Evolutionary conservation across 768 basidiomycete species (phyloP), one percentile per base, ranked within the genome.

Genomic region (Boletus barrowsii): DNA sequence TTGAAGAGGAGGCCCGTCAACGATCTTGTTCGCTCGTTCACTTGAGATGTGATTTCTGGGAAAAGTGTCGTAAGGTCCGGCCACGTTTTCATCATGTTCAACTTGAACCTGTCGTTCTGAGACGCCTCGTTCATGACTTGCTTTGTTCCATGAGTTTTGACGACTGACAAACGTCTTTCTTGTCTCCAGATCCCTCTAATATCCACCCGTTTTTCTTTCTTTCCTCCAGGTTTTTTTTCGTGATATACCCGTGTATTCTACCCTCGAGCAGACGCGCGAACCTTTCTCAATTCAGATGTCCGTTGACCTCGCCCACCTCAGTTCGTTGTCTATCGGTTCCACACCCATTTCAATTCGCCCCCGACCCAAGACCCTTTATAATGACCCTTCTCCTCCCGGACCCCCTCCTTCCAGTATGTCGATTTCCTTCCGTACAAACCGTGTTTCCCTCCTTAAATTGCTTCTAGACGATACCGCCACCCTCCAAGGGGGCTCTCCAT

Each of bases 391-490:
- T 41, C 47, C 35, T 29, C 54, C 42, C 4, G 15, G 40, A 26
- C 29, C 46, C 44, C 13, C 49, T 6, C 43, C 36, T 49, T 62
- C 62, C 18, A 47, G 68, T 70, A 62, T 57, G 62, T 58, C 51
- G 47, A 37, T 43, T 60, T 47, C 54, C 47, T 42, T 24, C 3
- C 32, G 9, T 32, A 36, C 70, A 45, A 70, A 68, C 39, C 75
- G 15, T 68, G 17, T 42, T 65, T 15, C 66, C 75, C 37, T 73
- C 79, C 57, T 72, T 74, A 44, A 72, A 39, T 33, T 30, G 46
- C 47, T 59, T 51, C 37, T 44, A 61, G 66, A 59, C 22, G 58
- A 64, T 41, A 46, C 49, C 42, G 36, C 53, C 20, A 47, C 56
- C 14, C 49, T 45, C 39, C 55, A 58, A 45, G 49, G 57, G 2